Evolutionary conservation across 306 rosid genomes (phyloP).

Genomic region (Datisca glomerata): DNA sequence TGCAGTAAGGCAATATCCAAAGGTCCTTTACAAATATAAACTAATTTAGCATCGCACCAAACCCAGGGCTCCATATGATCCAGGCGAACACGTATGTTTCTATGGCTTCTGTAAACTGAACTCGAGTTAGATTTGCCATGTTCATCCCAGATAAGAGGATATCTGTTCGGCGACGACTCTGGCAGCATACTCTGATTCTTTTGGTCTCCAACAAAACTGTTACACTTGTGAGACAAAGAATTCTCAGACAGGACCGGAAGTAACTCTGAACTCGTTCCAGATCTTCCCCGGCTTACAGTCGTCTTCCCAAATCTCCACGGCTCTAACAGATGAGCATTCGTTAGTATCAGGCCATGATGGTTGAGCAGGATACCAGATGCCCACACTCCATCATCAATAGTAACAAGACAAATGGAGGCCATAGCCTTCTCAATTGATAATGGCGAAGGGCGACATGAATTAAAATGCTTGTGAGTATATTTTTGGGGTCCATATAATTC

Average conservation of each 20-base stretch:
- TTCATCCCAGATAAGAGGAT: slow-evolving; percentile 25
- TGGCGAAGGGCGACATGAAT: slow-evolving; percentile 24
- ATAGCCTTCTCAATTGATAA: slow-evolving; percentile 58
- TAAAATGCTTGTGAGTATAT: slow-evolving; percentile 13
- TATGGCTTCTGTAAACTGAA: slow-evolving; percentile 21
- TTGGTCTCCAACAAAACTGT: slow-evolving; percentile 19
- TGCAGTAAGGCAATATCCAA: slow-evolving; percentile 83
- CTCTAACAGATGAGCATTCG: slow-evolving; percentile 87
- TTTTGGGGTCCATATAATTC: slow-evolving; percentile 19
- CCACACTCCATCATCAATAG: slow-evolving; percentile 81
- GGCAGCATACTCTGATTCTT: slow-evolving; percentile 17
- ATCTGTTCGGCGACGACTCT: slow-evolving; percentile 9
- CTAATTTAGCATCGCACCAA: slow-evolving; percentile 75
- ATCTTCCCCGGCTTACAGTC: slow-evolving; percentile 25
- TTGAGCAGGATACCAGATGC: slow-evolving; percentile 85
- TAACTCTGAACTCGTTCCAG: slow-evolving; percentile 20
- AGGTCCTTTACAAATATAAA: slow-evolving; percentile 78
- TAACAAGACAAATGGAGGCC: slow-evolving; percentile 73
- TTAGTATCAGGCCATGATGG: slow-evolving; percentile 71
- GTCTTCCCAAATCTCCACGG: slow-evolving; percentile 90
- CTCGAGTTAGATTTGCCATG: slow-evolving; percentile 20
- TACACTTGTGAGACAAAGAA: slow-evolving; percentile 14
- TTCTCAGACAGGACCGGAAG: slow-evolving; percentile 18
- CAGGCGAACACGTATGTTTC: slow-evolving; percentile 65
- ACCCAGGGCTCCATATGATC: slow-evolving; percentile 61